These are phyloP conservation scores for Hanseniaspora gamundiae DNA, from an alignment of 1,139 yeast genomes.

Conservation along the genomic window DNA sequence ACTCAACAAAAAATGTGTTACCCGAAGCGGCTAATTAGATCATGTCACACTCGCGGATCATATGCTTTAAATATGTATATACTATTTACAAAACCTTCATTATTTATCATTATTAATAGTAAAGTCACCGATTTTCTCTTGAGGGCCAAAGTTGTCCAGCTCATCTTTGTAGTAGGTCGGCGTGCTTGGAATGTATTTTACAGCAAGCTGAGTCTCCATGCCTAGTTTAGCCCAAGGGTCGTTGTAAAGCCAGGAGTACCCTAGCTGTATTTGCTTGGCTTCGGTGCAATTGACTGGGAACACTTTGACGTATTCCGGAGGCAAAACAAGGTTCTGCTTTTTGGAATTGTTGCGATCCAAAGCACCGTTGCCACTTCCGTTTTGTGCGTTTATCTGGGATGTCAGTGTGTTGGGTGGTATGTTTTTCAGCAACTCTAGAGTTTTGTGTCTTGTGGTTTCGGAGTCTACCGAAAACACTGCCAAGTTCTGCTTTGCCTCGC, in stretches of 20 bases:
- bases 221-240: conserved; percentile 27
- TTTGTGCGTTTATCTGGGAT: neutral
- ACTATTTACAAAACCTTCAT: neutral
- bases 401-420: neutral
- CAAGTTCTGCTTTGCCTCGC: neutral
- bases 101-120: neutral
- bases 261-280: conserved; percentile 18
- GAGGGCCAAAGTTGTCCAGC: neutral
- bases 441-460: conserved; percentile 1
- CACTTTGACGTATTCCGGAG: neutral
- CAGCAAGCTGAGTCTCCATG: conserved; percentile 24
- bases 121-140: neutral
- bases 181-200: conserved; percentile 21
- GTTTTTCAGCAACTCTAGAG: conserved; percentile 1
- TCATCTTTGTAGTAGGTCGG: conserved; percentile 1
- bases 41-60: too few relatives aligned
- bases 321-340: neutral
- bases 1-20: too few relatives aligned
- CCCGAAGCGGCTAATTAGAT: too few relatives aligned
- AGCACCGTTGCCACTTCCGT: neutral
- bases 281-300: conserved; percentile 8
- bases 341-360: neutral
- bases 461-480: conserved; percentile 1
- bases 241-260: conserved; percentile 22
- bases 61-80: neutral